These are phyloP conservation scores for Aspergillus pseudoviridinutans DNA, from an alignment of 2,329 filamentous ascomycete species.

Conservation along the genomic window DNA sequence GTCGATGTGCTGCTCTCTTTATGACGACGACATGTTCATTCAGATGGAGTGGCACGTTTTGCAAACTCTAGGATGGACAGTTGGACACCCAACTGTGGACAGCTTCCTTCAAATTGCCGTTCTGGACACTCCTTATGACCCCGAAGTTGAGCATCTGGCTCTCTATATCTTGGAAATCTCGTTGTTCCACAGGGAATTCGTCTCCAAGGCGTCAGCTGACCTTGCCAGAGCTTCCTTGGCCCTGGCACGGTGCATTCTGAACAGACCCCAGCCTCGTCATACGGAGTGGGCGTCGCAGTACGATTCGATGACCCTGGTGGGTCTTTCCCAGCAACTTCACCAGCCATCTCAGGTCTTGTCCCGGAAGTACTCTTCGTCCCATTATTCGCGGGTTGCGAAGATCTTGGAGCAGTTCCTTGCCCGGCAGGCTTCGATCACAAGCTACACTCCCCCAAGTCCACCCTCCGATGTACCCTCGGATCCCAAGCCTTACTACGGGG, in stretches of 20 bases:
- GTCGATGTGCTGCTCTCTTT: conserved; percentile 98
- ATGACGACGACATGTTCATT: conserved; percentile 99
- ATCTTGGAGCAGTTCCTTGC: conserved; percentile 64
- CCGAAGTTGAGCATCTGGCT: conserved; percentile 90
- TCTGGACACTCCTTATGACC: conserved; percentile 68
- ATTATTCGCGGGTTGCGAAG: conserved; percentile 61
- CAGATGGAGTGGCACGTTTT: conserved; percentile 99
- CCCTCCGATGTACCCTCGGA: conserved; percentile 35
- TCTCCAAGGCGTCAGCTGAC: conserved; percentile 84
- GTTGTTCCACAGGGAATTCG: conserved; percentile 94
- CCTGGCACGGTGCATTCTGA: conserved; percentile 79
- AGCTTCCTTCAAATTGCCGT: conserved; percentile 87
- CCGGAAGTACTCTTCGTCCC: conserved; percentile 64
- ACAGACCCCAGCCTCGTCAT: conserved; percentile 70
- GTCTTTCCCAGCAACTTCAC: conserved; percentile 61
- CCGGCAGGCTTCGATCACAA: conserved; percentile 56
- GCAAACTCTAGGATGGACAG: conserved; percentile 92
- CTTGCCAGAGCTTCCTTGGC: conserved; percentile 86
- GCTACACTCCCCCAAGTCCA: conserved; percentile 40
- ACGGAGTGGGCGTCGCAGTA: conserved; percentile 66
- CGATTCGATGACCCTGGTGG: conserved; percentile 52
- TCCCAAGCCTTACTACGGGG: conserved; percentile 38
- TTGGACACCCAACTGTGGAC: conserved; percentile 94
- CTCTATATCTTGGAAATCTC: conserved; percentile 93
- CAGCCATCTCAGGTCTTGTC: conserved; percentile 64